Percentiles rank a stretch among this genome's conserved stretches.
phyloP scores from a whole-genome alignment of 73 alveolate genomes.

The Paramecium octaurelia region DNA sequence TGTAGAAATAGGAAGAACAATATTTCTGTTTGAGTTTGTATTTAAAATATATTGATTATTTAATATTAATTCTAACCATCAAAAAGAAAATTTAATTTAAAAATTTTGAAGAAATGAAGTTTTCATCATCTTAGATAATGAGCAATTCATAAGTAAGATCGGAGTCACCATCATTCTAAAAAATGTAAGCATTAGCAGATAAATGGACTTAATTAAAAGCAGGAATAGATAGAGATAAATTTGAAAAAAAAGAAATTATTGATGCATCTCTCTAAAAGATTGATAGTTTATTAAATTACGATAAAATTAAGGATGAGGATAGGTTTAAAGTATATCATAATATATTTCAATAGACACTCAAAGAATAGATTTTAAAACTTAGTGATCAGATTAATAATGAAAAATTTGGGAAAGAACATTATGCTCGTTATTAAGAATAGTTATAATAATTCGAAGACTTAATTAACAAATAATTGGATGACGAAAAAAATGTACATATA shows the following conservation, averaged over 20 bases:
- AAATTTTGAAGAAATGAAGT: neutral
- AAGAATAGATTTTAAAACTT: neutral
- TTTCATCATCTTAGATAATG: neutral
- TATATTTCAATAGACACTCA: neutral
- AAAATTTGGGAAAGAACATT: neutral
- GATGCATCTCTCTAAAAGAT: constrained; percentile 18
- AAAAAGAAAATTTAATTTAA: neutral
- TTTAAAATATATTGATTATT: neutral
- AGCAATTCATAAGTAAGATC: constrained; percentile 8
- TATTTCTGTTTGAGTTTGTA: neutral
- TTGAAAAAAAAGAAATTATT: constrained; percentile 34
- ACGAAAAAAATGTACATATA: neutral
- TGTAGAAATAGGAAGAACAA: neutral
- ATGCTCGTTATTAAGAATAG: neutral
- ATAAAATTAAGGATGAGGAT: constrained; percentile 41
- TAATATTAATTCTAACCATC: neutral
- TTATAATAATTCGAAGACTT: neutral
- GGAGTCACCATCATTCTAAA: constrained; percentile 27
- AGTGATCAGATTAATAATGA: neutral
- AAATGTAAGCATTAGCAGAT: constrained; percentile 26
- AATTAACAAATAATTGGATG: neutral
- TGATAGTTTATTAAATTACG: constrained; percentile 12
- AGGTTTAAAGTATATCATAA: neutral
- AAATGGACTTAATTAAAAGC: neutral
- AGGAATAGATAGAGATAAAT: constrained; percentile 21